Evolutionary conservation across 176 grass and related monocot species (phyloP).

Genomic region (Triticum timopheevii): DNA sequence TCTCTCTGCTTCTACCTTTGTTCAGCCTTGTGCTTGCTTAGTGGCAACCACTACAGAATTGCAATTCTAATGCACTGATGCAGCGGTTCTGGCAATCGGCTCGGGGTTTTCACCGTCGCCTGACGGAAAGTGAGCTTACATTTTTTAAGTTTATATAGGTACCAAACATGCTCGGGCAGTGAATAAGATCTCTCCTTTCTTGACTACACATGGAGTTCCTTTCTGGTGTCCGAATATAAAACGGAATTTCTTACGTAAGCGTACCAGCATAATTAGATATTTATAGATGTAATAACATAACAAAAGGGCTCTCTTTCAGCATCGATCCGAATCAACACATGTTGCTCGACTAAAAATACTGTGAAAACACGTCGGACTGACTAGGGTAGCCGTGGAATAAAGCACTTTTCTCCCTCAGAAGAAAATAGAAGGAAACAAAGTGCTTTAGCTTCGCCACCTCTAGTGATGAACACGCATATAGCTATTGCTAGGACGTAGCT

Average conservation of each 20-base stretch:
- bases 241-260: neutral
- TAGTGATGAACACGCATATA: conserved; percentile 15
- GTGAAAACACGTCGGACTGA: conserved; percentile 41
- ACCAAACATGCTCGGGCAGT: neutral
- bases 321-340: conserved; percentile 15
- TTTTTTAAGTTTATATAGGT: neutral
- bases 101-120: neutral
- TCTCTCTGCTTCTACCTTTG: neutral
- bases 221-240: conserved; percentile 9
- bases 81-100: neutral
- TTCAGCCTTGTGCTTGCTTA: conserved; percentile 10
- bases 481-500: neutral
- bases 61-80: neutral
- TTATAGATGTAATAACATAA: neutral
- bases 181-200: neutral
- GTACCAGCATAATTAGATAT: neutral
- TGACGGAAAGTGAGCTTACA: neutral
- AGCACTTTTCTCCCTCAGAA: neutral
- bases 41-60: conserved; percentile 33
- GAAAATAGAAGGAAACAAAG: conserved; percentile 2
- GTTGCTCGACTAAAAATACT: conserved; percentile 22
- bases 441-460: conserved; percentile 8
- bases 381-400: conserved; percentile 26
- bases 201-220: neutral
- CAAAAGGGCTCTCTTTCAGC: conserved; percentile 4